Base-by-base conservation (phyloP, 192 early-diverging fungal species). In the Linnemannia exigua region DNA sequence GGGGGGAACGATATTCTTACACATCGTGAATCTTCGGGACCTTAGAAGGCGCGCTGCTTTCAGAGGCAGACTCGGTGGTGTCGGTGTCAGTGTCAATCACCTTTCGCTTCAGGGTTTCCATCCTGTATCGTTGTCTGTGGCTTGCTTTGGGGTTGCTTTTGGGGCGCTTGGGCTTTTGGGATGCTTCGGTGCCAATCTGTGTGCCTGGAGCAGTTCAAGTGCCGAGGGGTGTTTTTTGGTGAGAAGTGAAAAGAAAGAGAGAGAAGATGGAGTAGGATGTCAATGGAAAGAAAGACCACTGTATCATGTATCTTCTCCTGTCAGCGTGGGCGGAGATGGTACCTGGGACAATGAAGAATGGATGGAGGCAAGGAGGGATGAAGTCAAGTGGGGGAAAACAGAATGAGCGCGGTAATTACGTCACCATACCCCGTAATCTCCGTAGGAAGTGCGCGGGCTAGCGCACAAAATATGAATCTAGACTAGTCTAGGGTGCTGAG, bases 51-150 rank as follows among this genome's bases (percentile, higher is more conserved):
- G 51, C 54, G 36, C 52, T 74, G 73, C 52, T 74, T 51, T n/a
- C 52, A 58, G 51, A 63, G 73, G 52, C 36, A 74, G 73, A 63
- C 33, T 74, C 73, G 54, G 61, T 74, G 33, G 73, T 41, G 36
- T 74, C 73, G 36, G 52, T 63, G 52, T 74, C 73, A 52, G 52
- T 63, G 52, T 74, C 73, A 52, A 58, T 61, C 73, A 44, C 52
- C 51, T 74, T 63, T 74, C 73, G 73, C 73, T 74, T 74, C 73
- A 74, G 73, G 52, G 50, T 74, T 38, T 74, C 73, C 73, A 74
- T 74, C 52, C 61, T 74, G 73, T 63, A 74, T 74, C 73, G 58
- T 61, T 58, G 54, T 74, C 73, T 63, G 54, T 74, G 73, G 73
- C 35, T 74, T 74, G 73, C 35, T 74, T 74, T 58, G 54, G 51